Percentiles rank a stretch among this genome's conserved stretches.
Conservation (phyloP, 164 flowering plant genomes). For the Aristolochia contorta region DNA sequence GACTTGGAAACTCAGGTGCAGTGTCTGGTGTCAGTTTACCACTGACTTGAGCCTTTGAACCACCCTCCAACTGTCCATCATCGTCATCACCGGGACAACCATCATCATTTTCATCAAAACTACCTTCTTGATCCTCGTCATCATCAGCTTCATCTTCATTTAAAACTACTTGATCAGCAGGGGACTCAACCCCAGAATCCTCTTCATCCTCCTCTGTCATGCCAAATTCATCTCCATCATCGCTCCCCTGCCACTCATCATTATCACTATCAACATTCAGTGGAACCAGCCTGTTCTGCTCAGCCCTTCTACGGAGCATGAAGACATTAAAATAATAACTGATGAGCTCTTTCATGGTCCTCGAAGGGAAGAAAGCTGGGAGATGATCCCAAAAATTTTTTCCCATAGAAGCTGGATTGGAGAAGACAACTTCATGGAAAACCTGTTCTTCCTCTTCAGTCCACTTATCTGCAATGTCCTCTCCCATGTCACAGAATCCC, state of each 20-base stretch:
- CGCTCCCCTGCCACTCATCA: conserved; percentile 51
- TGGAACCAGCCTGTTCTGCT: conserved; percentile 44
- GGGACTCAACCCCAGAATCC: conserved; percentile 37
- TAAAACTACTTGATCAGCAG: conserved; percentile 11
- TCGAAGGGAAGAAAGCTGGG: conserved; percentile 31
- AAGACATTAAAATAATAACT: conserved; percentile 84
- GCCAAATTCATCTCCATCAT: conserved; percentile 24
- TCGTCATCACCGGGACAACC: conserved; percentile 4
- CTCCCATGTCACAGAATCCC: conserved; percentile 71
- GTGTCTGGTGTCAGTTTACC: not conserved
- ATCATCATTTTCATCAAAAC: conserved; percentile 6
- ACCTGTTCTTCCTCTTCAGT: conserved; percentile 48
- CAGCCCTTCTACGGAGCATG: conserved; percentile 55
- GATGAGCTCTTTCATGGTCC: conserved; percentile 44
- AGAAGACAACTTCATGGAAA: conserved; percentile 45
- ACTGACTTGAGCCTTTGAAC: not conserved
- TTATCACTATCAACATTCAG: conserved; percentile 56
- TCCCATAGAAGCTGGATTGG: conserved; percentile 47
- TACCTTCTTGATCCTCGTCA: conserved; percentile 6
- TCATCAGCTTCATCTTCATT: conserved; percentile 5
- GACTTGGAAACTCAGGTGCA: not conserved
- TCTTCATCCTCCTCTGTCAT: conserved; percentile 26
- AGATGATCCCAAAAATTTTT: conserved; percentile 54
- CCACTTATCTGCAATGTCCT: conserved; percentile 52
- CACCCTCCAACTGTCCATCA: conserved; percentile 6